Evolutionary conservation across 179 eudicot genomes (phyloP).

Genomic region (Spinacia oleracea): DNA sequence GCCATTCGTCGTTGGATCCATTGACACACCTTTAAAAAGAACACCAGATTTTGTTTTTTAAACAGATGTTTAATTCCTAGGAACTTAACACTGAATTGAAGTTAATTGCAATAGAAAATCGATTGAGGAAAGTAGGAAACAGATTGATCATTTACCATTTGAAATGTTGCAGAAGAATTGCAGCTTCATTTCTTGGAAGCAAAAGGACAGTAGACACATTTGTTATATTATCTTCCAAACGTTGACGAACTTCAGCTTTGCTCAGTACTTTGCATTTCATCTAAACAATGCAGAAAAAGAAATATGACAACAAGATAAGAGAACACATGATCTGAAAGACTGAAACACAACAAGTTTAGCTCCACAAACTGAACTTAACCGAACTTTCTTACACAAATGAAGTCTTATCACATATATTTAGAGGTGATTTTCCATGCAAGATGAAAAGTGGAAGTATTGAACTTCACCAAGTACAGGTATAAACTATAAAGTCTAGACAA

Average conservation of each 20-base stretch:
- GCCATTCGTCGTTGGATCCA: constrained; percentile 43
- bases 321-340: no score
- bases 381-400: no score
- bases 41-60: neutral
- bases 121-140: no score
- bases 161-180: constrained; percentile 26
- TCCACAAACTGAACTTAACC: no score
- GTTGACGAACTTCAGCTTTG: constrained; percentile 27
- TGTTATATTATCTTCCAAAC: constrained; percentile 17
- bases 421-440: no score
- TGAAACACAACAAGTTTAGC: no score
- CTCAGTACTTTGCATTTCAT: constrained; percentile 18
- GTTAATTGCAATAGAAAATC: neutral
- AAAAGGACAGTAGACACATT: constrained; percentile 16
- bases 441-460: no score
- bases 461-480: no score
- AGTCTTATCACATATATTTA: no score
- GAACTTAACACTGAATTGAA: neutral
- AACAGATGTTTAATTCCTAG: neutral
- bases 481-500: no score
- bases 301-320: neutral
- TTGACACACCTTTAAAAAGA: constrained; percentile 32
- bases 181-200: constrained; percentile 24
- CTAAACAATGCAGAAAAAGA: constrained; percentile 14
- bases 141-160: constrained; percentile 26